phyloP scores from a whole-genome alignment of 2,329 filamentous ascomycete genomes.

The Aspergillus calidoustus region DNA sequence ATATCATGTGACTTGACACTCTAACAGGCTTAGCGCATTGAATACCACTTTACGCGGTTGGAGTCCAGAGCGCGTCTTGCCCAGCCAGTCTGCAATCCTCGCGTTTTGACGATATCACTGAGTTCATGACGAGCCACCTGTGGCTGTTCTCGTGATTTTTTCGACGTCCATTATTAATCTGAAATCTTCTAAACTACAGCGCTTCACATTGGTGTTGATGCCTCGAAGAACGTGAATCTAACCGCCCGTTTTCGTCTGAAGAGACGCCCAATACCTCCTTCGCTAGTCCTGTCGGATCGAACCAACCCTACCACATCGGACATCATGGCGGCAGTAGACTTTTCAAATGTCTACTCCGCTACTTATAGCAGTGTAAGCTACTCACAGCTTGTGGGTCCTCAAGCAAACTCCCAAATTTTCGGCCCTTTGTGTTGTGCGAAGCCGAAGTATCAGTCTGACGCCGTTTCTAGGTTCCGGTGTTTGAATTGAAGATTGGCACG shows the following conservation, averaged over 20 bases:
- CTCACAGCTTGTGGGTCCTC: constrained; percentile 4
- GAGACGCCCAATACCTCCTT: constrained; percentile 21
- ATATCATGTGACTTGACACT: not conserved
- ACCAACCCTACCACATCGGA: constrained; percentile 28
- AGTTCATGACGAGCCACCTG: constrained; percentile 35
- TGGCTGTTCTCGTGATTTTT: constrained; percentile 31
- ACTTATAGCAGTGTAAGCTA: constrained; percentile 65
- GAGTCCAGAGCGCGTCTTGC: constrained; percentile 37
- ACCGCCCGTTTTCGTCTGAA: constrained; percentile 16
- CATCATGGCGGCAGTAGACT: constrained; percentile 42
- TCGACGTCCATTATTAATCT: constrained; percentile 19
- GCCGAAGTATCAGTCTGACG: constrained; percentile 11
- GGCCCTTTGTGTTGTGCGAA: not conserved
- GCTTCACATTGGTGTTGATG: constrained; percentile 16
- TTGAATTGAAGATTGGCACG: constrained; percentile 83
- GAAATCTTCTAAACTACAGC: constrained; percentile 11
- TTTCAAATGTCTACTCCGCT: constrained; percentile 63
- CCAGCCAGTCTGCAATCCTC: constrained; percentile 27
- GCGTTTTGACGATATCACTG: constrained; percentile 33
- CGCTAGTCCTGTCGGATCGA: constrained; percentile 28
- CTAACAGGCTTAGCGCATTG: constrained; percentile 30
- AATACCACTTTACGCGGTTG: constrained; percentile 46
- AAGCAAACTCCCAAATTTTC: not conserved
- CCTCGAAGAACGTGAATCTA: constrained; percentile 14
- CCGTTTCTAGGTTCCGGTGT: constrained; percentile 78